Evolutionary conservation across 805 yeast genomes (phyloP).

Genomic region (Clavispora carvajalis): DNA sequence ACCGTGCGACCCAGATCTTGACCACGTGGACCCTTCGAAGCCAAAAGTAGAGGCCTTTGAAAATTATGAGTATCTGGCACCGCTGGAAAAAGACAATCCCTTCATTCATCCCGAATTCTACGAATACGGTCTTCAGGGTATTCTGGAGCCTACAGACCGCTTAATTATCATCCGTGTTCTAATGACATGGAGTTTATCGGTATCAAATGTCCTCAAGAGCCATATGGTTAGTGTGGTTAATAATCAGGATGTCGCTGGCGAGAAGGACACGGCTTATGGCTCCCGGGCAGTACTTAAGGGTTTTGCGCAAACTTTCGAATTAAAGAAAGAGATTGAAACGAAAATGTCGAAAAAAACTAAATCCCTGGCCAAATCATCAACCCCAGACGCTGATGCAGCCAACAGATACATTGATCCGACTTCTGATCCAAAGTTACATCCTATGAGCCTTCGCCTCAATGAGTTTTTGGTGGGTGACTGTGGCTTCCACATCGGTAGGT

Average conservation of each 20-base stretch:
- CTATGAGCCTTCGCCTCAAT: constrained; percentile 27
- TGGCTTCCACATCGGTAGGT: constrained; percentile 37
- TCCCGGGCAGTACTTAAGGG: constrained; percentile 34
- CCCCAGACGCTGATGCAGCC: constrained; percentile 8
- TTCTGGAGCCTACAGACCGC: constrained; percentile 28
- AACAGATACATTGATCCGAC: constrained; percentile 33
- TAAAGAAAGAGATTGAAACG: constrained; percentile 27
- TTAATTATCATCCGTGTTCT: constrained; percentile 32
- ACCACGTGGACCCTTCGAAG: constrained; percentile 20
- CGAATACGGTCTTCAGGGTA: constrained; percentile 26
- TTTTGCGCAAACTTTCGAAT: constrained; percentile 24
- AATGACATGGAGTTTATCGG: constrained; percentile 31
- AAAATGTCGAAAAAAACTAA: constrained; percentile 25
- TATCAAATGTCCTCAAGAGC: constrained; percentile 26
- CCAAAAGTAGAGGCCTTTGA: constrained; percentile 17
- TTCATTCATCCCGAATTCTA: constrained; percentile 25
- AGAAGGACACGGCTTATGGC: constrained; percentile 33
- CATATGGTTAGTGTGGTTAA: constrained; percentile 20
- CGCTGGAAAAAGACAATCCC: constrained; percentile 17
- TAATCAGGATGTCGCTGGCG: constrained; percentile 34
- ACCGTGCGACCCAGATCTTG: constrained; percentile 6
- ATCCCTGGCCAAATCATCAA: background rate
- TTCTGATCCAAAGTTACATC: constrained; percentile 31
- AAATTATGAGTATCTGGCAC: constrained; percentile 10
- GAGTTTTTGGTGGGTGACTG: constrained; percentile 36